phyloP scores from a whole-genome alignment of 305 asterid genomes.

The Striga hermonthica region DNA sequence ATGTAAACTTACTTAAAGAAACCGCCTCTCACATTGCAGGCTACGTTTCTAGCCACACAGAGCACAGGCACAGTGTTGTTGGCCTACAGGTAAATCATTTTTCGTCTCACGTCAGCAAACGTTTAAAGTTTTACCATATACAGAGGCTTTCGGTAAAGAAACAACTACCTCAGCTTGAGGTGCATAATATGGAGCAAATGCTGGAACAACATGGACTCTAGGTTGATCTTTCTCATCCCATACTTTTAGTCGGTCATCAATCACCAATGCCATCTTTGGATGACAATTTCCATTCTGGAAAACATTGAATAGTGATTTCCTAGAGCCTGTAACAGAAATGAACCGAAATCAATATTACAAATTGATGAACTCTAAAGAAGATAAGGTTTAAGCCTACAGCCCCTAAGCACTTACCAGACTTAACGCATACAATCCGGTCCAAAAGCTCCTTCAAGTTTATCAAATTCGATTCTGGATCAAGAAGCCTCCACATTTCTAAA shows the following conservation, averaged over 20 bases:
- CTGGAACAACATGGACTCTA: slow-evolving; percentile 96
- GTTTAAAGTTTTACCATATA: slow-evolving; percentile 22
- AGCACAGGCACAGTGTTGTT: slow-evolving; percentile 81
- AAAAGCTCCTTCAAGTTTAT: slow-evolving; percentile 64
- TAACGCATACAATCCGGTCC: slow-evolving; percentile 89
- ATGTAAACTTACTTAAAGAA: slow-evolving; percentile 78
- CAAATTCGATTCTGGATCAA: slow-evolving; percentile 91
- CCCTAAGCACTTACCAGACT: slow-evolving; percentile 63
- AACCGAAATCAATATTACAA: slow-evolving; percentile 20
- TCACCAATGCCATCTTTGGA: slow-evolving; percentile 96
- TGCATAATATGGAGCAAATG: slow-evolving; percentile 94
- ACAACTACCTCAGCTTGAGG: slow-evolving; percentile 92
- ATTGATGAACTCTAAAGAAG: slow-evolving; percentile 3
- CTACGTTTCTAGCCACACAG: slow-evolving; percentile 94
- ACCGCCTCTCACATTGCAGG: slow-evolving; percentile 96
- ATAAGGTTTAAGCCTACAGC: slow-evolving; percentile 24
- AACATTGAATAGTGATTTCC: slow-evolving; percentile 82
- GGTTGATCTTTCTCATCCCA: slow-evolving; percentile 99
- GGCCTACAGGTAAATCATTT: slow-evolving; percentile 46
- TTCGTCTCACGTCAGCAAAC: slow-evolving; percentile 31
- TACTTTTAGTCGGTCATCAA: slow-evolving; percentile 93
- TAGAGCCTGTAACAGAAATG: slow-evolving; percentile 48
- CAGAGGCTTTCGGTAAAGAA: slow-evolving; percentile 17
- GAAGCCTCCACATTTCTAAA: slow-evolving; percentile 99
- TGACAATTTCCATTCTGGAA: slow-evolving; percentile 87